These are phyloP conservation scores for Metschnikowia borealis DNA, from an alignment of 805 yeast genomes.

Conservation along the genomic window DNA sequence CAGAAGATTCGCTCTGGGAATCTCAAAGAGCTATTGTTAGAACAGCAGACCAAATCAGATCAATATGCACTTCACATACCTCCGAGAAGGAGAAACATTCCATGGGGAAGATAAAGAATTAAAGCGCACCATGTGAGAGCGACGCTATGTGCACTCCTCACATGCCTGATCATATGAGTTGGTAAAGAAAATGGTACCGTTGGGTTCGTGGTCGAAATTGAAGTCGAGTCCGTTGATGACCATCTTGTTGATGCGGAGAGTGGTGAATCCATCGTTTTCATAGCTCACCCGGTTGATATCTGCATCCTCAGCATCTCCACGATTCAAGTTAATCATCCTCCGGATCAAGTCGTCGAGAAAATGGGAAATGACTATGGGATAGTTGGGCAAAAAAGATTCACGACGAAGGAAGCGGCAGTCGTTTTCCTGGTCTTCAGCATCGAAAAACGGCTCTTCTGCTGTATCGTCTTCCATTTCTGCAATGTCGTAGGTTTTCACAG, in stretches of 20 bases:
- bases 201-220: conserved; percentile 33
- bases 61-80: conserved; percentile 1
- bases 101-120: background rate
- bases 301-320: conserved; percentile 41
- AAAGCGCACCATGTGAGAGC: background rate
- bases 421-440: conserved; percentile 18
- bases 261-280: conserved; percentile 35
- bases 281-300: conserved; percentile 22
- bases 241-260: conserved; percentile 23
- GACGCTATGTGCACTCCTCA: conserved; percentile 1
- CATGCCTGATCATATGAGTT: conserved; percentile 21
- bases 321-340: conserved; percentile 29
- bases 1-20: background rate
- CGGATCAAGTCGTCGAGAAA: conserved; percentile 32
- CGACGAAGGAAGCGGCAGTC: conserved; percentile 13
- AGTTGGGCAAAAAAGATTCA: conserved; percentile 16
- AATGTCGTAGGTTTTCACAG: conserved; percentile 30
- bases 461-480: conserved; percentile 34
- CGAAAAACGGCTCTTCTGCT: conserved; percentile 20
- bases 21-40: conserved; percentile 7
- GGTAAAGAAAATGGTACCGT: conserved; percentile 37
- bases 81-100: conserved; percentile 1
- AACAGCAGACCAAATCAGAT: background rate
- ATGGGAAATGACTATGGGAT: conserved; percentile 28
- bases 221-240: conserved; percentile 33